Percentiles rank a stretch among this genome's conserved stretches.
These are phyloP conservation scores for Hypoxylon rickii DNA, from an alignment of 495 filamentous ascomycete species.

Conservation along the genomic window DNA sequence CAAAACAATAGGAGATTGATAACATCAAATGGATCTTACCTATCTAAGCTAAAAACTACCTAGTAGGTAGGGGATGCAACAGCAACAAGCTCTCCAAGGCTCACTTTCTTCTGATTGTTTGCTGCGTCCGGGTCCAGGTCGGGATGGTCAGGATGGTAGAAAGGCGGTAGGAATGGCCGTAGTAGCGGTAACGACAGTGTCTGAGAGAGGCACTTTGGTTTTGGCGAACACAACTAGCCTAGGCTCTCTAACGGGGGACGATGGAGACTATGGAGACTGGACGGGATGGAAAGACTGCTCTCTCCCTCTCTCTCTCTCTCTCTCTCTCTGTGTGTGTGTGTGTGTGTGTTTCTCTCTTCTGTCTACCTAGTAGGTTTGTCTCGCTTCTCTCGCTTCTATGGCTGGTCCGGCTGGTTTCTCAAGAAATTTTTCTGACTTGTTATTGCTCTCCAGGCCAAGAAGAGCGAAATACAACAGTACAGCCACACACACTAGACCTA, in stretches of 20 bases:
- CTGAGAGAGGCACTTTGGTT: conserved; percentile 29
- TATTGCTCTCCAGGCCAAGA: conserved; percentile 22
- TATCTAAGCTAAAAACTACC: conserved; percentile 33
- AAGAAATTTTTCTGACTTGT: conserved; percentile 30
- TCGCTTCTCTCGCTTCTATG: not conserved
- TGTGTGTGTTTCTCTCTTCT: too few species aligned
- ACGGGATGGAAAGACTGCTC: not conserved
- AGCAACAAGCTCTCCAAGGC: too few species aligned
- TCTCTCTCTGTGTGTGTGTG: too few species aligned
- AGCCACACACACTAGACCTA: conserved; percentile 23
- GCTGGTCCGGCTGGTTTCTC: conserved; percentile 17
- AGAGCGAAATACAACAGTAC: conserved; percentile 15
- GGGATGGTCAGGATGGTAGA: too few species aligned
- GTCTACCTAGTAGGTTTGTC: not conserved
- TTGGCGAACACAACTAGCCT: conserved; percentile 17
- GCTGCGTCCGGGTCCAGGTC: conserved; percentile 20
- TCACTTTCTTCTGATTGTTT: conserved; percentile 15
- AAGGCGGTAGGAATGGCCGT: conserved; percentile 10
- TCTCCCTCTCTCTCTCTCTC: too few species aligned
- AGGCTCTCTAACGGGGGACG: too few species aligned
- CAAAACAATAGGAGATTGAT: conserved; percentile 6
- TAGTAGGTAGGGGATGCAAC: too few species aligned
- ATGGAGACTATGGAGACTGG: too few species aligned
- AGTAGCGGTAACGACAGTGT: conserved; percentile 1
- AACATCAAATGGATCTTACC: conserved; percentile 26